Conservation (phyloP, 1,139 yeast species). For the Taphrina betulina region DNA sequence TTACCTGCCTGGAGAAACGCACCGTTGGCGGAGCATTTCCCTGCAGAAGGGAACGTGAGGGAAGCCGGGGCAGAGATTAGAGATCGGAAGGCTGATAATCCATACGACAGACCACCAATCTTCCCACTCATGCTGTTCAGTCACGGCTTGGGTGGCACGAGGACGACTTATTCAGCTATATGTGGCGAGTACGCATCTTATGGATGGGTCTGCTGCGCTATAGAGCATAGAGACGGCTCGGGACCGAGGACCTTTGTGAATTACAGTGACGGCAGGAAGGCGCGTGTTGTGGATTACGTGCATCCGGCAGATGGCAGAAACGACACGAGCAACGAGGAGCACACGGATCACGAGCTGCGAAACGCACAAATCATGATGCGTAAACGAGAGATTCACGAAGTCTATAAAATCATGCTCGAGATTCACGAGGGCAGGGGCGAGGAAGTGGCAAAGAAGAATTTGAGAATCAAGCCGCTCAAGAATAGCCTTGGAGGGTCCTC, state of each 20-base stretch:
- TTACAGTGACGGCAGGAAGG: conserved; percentile 5
- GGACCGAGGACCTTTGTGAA: conserved; percentile 32
- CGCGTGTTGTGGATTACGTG: conserved; percentile 26
- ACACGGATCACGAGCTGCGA: conserved; percentile 29
- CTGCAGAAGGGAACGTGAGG: conserved; percentile 28
- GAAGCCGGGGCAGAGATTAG: conserved; percentile 15
- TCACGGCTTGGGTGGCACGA: conserved; percentile 40
- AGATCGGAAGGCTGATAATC: conserved; percentile 12
- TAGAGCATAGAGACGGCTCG: conserved; percentile 39
- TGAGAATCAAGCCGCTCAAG: conserved; percentile 6
- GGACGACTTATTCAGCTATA: conserved; percentile 39
- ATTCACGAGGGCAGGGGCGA: conserved; percentile 25
- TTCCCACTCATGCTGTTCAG: conserved; percentile 39
- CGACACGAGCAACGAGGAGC: conserved; percentile 26
- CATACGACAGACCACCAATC: conserved; percentile 3
- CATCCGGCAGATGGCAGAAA: conserved; percentile 14
- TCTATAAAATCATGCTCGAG: conserved; percentile 6
- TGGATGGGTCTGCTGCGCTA: conserved; percentile 38
- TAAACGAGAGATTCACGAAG: conserved; percentile 15
- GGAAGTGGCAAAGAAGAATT: conserved; percentile 4
- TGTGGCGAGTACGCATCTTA: conserved; percentile 40
- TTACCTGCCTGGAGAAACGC: conserved; percentile 32
- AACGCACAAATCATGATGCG: conserved; percentile 28
- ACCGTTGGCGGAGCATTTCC: conserved; percentile 29
- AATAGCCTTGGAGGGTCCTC: conserved; percentile 19